Conservation (phyloP, 139 green algal genomes). For the Deuterostichococcus epilithicus region DNA sequence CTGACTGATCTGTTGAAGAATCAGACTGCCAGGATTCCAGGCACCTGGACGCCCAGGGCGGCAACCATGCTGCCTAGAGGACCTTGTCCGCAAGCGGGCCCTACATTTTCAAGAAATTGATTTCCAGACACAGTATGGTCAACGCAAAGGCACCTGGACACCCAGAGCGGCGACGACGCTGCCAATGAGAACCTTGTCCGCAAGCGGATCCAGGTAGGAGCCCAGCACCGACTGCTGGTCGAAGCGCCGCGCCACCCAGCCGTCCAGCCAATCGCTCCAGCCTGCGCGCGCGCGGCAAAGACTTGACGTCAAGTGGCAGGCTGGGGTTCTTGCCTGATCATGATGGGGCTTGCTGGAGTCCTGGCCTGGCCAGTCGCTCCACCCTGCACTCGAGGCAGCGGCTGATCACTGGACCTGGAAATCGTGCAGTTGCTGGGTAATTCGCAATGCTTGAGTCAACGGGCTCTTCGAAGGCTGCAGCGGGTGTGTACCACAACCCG, state of each 20-base stretch:
- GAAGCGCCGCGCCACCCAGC: slow-evolving; percentile 56
- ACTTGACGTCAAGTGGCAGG: background rate
- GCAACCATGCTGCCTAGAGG: slow-evolving; percentile 46
- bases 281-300: slow-evolving; percentile 14
- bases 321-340: background rate
- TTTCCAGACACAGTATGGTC: slow-evolving; percentile 13
- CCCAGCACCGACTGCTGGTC: slow-evolving; percentile 66
- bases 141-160: background rate
- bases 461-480: too few species aligned
- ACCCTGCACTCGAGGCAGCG: too few species aligned
- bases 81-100: too few species aligned
- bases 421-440: too few species aligned
- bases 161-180: slow-evolving; percentile 20
- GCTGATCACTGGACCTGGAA: too few species aligned
- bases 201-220: slow-evolving; percentile 84
- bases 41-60: slow-evolving; percentile 47
- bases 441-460: too few species aligned
- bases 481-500: too few species aligned
- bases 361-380: too few species aligned
- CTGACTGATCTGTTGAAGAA: too few species aligned
- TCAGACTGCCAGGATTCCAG: too few species aligned
- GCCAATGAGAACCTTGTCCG: slow-evolving; percentile 77
- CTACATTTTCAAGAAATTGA: too few species aligned
- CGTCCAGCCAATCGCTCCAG: slow-evolving; percentile 79
- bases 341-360: too few species aligned